Base-by-base conservation (phyloP, 2,329 filamentous ascomycete genomes). In the Trichoderma pleuroti region DNA sequence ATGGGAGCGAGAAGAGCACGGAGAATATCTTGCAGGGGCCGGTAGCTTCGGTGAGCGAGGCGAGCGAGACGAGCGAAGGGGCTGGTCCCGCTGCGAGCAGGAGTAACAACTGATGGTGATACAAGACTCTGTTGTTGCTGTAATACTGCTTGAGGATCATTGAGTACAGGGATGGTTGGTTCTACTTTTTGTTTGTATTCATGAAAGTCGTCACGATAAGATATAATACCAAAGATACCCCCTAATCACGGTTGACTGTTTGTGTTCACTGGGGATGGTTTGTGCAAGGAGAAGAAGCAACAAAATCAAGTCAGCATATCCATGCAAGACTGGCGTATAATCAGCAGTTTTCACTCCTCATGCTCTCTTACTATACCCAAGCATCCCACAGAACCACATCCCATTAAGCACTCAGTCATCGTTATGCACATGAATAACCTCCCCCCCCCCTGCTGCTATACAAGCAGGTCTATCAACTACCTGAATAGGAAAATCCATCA, bases 1-100 rank as follows among this genome's bases (percentile, higher is more conserved):
- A 56, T 1, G 61, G 26, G 30, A n/a, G 49, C 11, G 68, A 70
- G 36, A 64, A 70, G 68, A 70, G 68, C 16, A 70, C 68, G 24
- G 68, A 70, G 68, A 67, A 70, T 49, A 70, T 70, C 46, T 9
- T 70, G 21, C 56, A 60, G 39, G 56, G 36, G 21, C 56, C 66
- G 14, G 14, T 61, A 2, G 66, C 54, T 16, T 68, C 66, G 26
- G 39, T 46, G 18, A 68, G 56, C 10, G 54, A 49, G 34, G 30
- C 28, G 5, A 68, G 54, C 24, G 56, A 61, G 12, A 10, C 36
- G 34, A 67, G 64, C 21, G 66, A 68, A 12, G 34, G 28, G 16
- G 39, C 9, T 26, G 7, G 5, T 36, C 8, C 36, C 5, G 5
- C 9, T 11, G 34, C 6, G 39, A 68, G 54, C 14, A 61, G 32